Evolutionary conservation across 352 stramenopile genomes (phyloP).

Genomic region (Phytophthora citrophthora): DNA sequence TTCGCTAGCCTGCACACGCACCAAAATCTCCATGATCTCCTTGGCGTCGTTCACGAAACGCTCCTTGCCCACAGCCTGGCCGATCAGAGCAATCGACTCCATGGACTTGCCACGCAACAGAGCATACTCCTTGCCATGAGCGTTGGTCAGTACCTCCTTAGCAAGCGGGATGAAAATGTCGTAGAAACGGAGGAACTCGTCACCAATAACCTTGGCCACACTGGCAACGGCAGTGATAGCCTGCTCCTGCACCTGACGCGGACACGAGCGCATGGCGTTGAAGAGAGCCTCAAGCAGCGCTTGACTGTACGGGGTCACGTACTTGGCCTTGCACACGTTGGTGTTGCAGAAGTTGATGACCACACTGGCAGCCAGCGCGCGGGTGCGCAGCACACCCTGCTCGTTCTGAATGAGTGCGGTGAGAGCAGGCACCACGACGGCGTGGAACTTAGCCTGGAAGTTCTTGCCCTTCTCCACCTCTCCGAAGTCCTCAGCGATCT

Average conservation of each 20-base stretch:
- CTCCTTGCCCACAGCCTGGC: conserved; percentile 88
- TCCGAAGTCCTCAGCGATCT: conserved; percentile 85
- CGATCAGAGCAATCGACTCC: conserved; percentile 90
- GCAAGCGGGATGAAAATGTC: conserved; percentile 89
- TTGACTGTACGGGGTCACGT: conserved; percentile 70
- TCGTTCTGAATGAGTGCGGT: conserved; percentile 72
- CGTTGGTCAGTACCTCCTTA: conserved; percentile 85
- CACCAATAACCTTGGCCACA: conserved; percentile 84
- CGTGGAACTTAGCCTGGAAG: conserved; percentile 86
- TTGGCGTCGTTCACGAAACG: conserved; percentile 79
- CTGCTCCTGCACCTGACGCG: conserved; percentile 88
- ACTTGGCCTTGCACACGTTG: conserved; percentile 84
- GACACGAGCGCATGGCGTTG: conserved; percentile 74
- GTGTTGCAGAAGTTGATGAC: conserved; percentile 89
- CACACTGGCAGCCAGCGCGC: conserved; percentile 76
- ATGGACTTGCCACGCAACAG: conserved; percentile 88
- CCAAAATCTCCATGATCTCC: conserved; percentile 89
- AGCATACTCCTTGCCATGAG: conserved; percentile 76
- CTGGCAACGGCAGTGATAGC: conserved; percentile 87
- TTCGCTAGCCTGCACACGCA: conserved; percentile 76
- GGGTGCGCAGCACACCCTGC: conserved; percentile 71
- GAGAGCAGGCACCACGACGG: conserved; percentile 65
- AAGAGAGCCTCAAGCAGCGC: conserved; percentile 83
- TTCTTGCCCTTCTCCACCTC: conserved; percentile 89
- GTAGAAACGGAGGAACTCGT: conserved; percentile 83